A percentile compares a stretch with the other conserved stretches of the same genome.
phyloP scores from a whole-genome alignment of 2,329 filamentous ascomycete species.

The Fusarium sp. region DNA sequence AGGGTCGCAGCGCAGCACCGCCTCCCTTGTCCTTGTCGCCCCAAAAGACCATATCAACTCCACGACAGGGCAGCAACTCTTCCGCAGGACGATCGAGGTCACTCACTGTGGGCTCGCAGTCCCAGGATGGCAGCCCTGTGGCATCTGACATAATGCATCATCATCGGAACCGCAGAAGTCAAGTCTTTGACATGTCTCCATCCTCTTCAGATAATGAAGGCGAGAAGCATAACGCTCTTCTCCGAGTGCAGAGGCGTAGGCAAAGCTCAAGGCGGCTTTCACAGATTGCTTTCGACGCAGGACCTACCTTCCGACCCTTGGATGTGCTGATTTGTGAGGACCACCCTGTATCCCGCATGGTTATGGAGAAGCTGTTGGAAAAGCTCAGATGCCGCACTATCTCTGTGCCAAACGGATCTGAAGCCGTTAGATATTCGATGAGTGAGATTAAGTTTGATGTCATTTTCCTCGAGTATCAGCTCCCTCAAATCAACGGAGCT shows the following conservation, averaged over 20 bases:
- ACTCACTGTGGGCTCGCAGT: slow-evolving; percentile 93
- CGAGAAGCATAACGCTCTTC: slow-evolving; percentile 87
- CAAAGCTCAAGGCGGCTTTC: slow-evolving; percentile 96
- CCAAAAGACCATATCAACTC: slow-evolving; percentile 72
- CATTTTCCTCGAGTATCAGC: slow-evolving; percentile 96
- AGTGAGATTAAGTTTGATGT: slow-evolving; percentile 99
- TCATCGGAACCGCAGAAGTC: slow-evolving; percentile 91
- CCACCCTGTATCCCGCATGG: slow-evolving; percentile 94
- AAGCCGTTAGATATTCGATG: slow-evolving; percentile 93
- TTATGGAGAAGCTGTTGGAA: slow-evolving; percentile 98
- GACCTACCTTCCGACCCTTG: slow-evolving; percentile 87
- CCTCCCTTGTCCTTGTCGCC: slow-evolving; percentile 69
- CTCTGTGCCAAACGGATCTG: slow-evolving; percentile 87
- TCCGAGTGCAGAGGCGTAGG: slow-evolving; percentile 92
- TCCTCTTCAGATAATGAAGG: slow-evolving; percentile 98
- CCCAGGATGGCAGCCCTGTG: slow-evolving; percentile 87
- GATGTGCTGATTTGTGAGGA: slow-evolving; percentile 98
- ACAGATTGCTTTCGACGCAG: slow-evolving; percentile 86
- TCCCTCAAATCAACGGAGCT: slow-evolving; percentile 93
- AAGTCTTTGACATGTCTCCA: slow-evolving; percentile 95
- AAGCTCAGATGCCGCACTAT: slow-evolving; percentile 96
- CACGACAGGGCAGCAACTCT: slow-evolving; percentile 71
- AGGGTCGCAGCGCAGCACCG: slow-evolving; percentile 65
- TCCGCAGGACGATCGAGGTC: slow-evolving; percentile 82
- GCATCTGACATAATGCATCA: slow-evolving; percentile 76